Base-by-base conservation (phyloP, 192 early-diverging fungal genomes). In the Entomortierella beljakovae region DNA sequence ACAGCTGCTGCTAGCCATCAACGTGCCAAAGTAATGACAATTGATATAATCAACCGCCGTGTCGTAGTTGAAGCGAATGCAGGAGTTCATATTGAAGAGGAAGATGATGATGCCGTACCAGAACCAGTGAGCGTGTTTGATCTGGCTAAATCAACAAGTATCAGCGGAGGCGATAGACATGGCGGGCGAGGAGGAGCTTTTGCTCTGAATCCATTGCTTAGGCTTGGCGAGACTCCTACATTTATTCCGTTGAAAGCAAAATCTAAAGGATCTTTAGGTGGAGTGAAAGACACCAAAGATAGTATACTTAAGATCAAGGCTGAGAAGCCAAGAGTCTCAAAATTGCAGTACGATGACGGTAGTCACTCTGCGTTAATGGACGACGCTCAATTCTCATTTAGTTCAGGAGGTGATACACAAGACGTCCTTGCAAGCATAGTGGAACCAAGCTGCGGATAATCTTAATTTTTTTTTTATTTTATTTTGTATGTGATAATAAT, bases 11-110 rank as follows among this genome's bases (percentile, higher is more conserved):
- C 82, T n/a, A 68, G 66, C 33, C 69, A 64, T 31, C 71, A 72
- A 28, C 67, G 71, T 26, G 83, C 82, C 33, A 82, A 82, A 38
- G 87, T 88, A 18, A 82, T 86, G 80, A 86, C 87, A 0, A 83
- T 88, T 49, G 83, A 88, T 56, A 37, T 84, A 2, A 49, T 69
- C 6, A 82, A 80, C 28, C 77, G 82, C 11, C 76, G 82, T 16
- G 83, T 85, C 4, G 68, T 80, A 1, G 64, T 88, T 29, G 80
- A 85, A 23, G 71, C 81, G 0, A 58, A 68, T 0, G 38, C 80
- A 8, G 26, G 33, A 2, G 32, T 15, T 29, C 33, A 59, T 4
- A 51, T 42, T 9, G 57, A 43, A 0, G 80, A 82, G 26, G 69
- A 75, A 10, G 82, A 83, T 20, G 81, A 82, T n/a, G 80, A 80